Evolutionary conservation across 2,329 filamentous ascomycete genomes (phyloP).

Genomic region (Passalora sequoiae): DNA sequence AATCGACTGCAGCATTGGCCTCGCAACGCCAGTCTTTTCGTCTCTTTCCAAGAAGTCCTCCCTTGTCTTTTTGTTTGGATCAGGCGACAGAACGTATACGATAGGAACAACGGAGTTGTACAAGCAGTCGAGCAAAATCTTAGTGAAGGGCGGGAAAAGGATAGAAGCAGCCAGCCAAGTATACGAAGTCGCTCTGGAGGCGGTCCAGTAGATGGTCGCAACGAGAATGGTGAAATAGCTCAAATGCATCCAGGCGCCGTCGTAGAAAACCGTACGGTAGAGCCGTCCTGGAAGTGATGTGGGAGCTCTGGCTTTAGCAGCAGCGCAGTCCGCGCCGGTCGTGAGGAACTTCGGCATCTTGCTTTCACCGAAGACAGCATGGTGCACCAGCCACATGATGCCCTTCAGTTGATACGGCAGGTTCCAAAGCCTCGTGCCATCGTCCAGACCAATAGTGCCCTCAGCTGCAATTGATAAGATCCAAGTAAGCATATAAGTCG

Average conservation of each 20-base stretch:
- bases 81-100: conserved; percentile 11
- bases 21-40: conserved; percentile 17
- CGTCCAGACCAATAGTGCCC: conserved; percentile 13
- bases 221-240: conserved; percentile 11
- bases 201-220: conserved; percentile 8
- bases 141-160: conserved; percentile 16
- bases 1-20: conserved; percentile 9
- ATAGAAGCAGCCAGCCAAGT: conserved; percentile 12
- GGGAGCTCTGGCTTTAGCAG: conserved; percentile 6
- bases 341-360: conserved; percentile 15
- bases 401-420: conserved; percentile 18
- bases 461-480: conserved; percentile 11
- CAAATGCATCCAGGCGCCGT: conserved; percentile 18
- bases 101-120: conserved; percentile 17
- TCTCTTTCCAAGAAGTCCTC: conserved; percentile 13
- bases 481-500: conserved; percentile 14
- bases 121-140: conserved; percentile 16
- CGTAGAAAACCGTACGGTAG: conserved; percentile 9
- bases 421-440: conserved; percentile 17
- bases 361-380: conserved; percentile 15
- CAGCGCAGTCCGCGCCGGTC: conserved; percentile 15
- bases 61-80: conserved; percentile 13
- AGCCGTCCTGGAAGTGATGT: conserved; percentile 8
- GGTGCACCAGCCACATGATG: conserved; percentile 15
- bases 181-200: conserved; percentile 1